Base-by-base conservation (phyloP, 805 yeast genomes). In the Debaryomyces castellii region DNA sequence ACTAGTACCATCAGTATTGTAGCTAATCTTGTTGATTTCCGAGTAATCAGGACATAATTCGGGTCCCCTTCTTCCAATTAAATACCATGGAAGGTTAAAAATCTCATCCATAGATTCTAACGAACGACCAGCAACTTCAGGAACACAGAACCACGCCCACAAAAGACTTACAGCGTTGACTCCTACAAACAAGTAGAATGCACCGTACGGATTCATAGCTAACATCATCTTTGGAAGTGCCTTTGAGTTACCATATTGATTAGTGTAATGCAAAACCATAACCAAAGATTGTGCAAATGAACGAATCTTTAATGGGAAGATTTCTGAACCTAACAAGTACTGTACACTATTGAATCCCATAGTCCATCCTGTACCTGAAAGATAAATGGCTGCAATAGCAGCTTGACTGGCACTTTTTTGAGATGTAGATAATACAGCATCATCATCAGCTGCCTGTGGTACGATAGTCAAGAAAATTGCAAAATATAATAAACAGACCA, bases 291-390 rank as follows among this genome's bases (percentile, higher is more conserved):
- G 75, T 22, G 78, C 82, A 50, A 76, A 61, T 30, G 73, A 71
- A 50, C 83, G 68, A 30, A 75, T 66, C 46, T 73, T 67, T 53
- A 79, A 60, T 18, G 84, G 84, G 55, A 79, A 71, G 43, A 80
- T 69, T 55, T 80, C 85, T 3, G 83, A 70, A 47, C 78, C 78
- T 52, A 80, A 61, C 51, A 80, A 65, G 54, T 79, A 80, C 57
- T 80, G 83, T 40, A 78, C 65, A 0, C 80, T 66, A 60, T 80
- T 80, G 74, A 78, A 80, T 30, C 84, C 84, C 60, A 80, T 58
- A 25, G 81, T 74, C 85, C 84, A 80, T 30, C 82, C 83, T 18
- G 71, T 66, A 52, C 84, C 84, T 25, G 72, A 66, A 30, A 79
- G 52, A 52, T 65, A 79, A 22, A 80, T 53, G 40, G 78, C 71